Percentiles rank a stretch among this genome's conserved stretches.
Conservation (phyloP, 1,284 basidiomycete genomes). For the Binderoboletus segoi region DNA sequence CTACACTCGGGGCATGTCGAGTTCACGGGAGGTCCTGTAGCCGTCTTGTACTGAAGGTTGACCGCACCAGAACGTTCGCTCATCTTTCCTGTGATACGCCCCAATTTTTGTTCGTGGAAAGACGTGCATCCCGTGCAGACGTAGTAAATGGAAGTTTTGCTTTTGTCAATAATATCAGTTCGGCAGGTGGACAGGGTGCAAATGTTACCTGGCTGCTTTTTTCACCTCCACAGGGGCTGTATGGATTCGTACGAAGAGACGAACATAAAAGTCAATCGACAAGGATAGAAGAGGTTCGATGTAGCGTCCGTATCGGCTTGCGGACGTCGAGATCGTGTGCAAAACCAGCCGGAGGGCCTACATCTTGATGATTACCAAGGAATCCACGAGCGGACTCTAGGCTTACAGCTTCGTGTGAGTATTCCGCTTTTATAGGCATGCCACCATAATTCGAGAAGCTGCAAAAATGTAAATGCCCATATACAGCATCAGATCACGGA, state of each 20-base stretch:
- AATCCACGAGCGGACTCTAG: background rate
- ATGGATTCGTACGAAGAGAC: slow-evolving; percentile 85
- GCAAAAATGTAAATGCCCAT: slow-evolving; percentile 5
- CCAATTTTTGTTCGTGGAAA: slow-evolving; percentile 79
- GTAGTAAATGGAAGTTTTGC: slow-evolving; percentile 83
- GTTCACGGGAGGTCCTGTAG: slow-evolving; percentile 68
- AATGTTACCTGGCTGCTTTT: slow-evolving; percentile 68
- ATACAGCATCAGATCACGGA: background rate
- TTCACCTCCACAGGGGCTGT: slow-evolving; percentile 88
- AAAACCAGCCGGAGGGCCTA: slow-evolving; percentile 90
- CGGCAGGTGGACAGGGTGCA: background rate
- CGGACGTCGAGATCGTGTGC: slow-evolving; percentile 82
- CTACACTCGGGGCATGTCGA: slow-evolving; percentile 84
- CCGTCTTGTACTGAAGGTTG: slow-evolving; percentile 72
- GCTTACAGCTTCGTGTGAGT: slow-evolving; percentile 88
- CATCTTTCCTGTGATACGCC: slow-evolving; percentile 61
- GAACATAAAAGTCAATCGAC: slow-evolving; percentile 98
- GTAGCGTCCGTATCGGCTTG: slow-evolving; percentile 89
- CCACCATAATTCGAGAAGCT: slow-evolving; percentile 97
- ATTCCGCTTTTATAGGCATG: slow-evolving; percentile 89
- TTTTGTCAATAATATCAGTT: slow-evolving; percentile 35
- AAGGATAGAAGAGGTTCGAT: slow-evolving; percentile 92
- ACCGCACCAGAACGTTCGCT: slow-evolving; percentile 55
- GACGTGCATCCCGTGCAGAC: slow-evolving; percentile 83
- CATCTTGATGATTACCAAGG: background rate